Evolutionary conservation across 192 early-diverging fungal species (phyloP).

Genomic region (Entrophospora sp.): DNA sequence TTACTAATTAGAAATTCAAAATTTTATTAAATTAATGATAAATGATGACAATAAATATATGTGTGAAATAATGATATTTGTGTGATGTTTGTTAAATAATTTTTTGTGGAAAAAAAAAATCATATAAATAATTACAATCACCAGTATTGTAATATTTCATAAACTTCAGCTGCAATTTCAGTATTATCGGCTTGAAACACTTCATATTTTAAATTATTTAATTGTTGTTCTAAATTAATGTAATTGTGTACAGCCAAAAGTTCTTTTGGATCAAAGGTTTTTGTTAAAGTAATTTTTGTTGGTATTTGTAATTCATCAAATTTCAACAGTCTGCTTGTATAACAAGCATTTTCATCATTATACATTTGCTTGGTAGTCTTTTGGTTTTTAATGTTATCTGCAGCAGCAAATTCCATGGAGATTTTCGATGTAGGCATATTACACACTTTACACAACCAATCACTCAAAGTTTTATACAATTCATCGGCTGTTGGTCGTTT

Average conservation of each 20-base stretch:
- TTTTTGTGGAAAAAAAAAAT: too few relatives aligned
- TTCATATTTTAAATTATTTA: neutral
- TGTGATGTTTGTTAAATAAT: too few relatives aligned
- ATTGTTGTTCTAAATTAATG: neutral
- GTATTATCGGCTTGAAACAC: neutral
- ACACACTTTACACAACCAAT: neutral
- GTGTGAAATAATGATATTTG: too few relatives aligned
- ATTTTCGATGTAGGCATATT: neutral
- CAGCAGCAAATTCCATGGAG: neutral
- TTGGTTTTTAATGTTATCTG: too few relatives aligned
- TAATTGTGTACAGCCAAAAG: neutral
- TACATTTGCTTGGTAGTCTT: neutral
- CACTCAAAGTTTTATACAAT: conserved; percentile 28
- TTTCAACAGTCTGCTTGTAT: neutral
- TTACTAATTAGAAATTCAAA: too few relatives aligned
- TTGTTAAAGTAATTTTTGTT: neutral
- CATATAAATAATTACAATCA: too few relatives aligned
- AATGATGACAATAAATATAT: too few relatives aligned
- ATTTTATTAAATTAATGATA: too few relatives aligned
- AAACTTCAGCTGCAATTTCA: neutral
- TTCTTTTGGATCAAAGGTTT: neutral
- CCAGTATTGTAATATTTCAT: conserved; percentile 1
- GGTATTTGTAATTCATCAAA: neutral
- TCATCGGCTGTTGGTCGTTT: neutral
- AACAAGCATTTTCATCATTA: neutral